Conservation (phyloP, 1,284 basidiomycete species). For the Ceratobasidium sp. region DNA sequence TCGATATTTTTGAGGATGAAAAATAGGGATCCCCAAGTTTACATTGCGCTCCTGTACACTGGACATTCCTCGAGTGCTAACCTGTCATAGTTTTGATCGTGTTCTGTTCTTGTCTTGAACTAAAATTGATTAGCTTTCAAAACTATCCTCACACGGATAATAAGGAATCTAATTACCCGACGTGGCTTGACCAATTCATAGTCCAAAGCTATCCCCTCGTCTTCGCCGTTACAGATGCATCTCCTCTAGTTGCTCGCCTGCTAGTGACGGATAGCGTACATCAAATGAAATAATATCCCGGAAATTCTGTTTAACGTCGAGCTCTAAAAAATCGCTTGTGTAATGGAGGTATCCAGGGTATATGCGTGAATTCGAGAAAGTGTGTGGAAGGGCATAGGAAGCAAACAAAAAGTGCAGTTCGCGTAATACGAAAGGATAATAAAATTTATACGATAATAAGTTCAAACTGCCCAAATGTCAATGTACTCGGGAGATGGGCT, state of each 20-base stretch:
- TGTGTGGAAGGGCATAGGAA: not conserved
- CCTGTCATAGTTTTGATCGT: not conserved
- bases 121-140: not conserved
- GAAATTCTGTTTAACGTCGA: too few relatives aligned
- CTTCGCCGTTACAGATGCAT: too few relatives aligned
- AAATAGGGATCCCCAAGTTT: constrained; percentile 5
- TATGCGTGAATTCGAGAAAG: too few relatives aligned
- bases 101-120: not conserved
- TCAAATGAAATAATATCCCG: too few relatives aligned
- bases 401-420: not conserved
- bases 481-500: constrained; percentile 37
- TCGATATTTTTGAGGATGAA: constrained; percentile 70
- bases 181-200: too few relatives aligned
- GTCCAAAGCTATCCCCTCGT: too few relatives aligned
- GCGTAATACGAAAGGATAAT: not conserved
- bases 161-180: too few relatives aligned
- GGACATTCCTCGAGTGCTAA: not conserved
- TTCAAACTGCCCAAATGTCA: constrained; percentile 13
- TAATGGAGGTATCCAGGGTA: too few relatives aligned
- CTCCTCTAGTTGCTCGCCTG: too few relatives aligned
- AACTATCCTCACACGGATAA: too few relatives aligned
- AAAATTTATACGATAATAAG: not conserved
- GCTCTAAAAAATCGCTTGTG: too few relatives aligned
- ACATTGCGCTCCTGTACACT: not conserved
- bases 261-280: too few relatives aligned